Percentiles rank a stretch among this genome's conserved stretches.
phyloP scores from a whole-genome alignment of 139 green algal genomes.

The Chlorella sp. region DNA sequence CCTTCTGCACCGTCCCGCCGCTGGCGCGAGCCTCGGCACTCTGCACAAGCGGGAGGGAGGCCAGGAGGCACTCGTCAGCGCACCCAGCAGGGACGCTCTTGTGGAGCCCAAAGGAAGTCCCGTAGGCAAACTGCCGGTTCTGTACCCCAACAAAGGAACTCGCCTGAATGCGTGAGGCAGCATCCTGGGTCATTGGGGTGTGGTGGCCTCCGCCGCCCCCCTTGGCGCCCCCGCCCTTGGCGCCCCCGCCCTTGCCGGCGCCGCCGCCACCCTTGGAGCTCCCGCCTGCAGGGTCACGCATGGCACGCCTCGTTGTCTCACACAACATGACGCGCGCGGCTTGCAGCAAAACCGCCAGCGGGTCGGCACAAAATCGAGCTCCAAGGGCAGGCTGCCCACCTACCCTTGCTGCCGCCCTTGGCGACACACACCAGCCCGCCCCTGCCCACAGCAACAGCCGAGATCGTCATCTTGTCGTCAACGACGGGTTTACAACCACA shows the following conservation, averaged over 20 bases:
- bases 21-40: constrained; percentile 11
- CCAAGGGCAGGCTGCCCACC: background rate
- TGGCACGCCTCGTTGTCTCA: background rate
- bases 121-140: background rate
- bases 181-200: constrained; percentile 5
- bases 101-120: background rate
- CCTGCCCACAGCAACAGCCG: background rate
- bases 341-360: background rate
- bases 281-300: background rate
- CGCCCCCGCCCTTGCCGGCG: background rate
- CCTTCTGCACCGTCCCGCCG: constrained; percentile 9
- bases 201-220: background rate
- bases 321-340: too few species aligned
- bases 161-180: constrained; percentile 13
- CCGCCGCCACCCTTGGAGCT: background rate
- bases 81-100: background rate
- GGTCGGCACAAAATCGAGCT: background rate
- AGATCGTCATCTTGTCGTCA: background rate
- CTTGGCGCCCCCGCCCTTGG: background rate
- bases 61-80: background rate
- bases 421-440: background rate
- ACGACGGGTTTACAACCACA: background rate
- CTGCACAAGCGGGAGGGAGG: background rate
- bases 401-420: background rate
- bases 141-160: background rate